Evolutionary conservation across 2,329 filamentous ascomycete genomes (phyloP), one percentile per base, ranked within the genome.

Genomic region (Coleophoma cylindrospora): DNA sequence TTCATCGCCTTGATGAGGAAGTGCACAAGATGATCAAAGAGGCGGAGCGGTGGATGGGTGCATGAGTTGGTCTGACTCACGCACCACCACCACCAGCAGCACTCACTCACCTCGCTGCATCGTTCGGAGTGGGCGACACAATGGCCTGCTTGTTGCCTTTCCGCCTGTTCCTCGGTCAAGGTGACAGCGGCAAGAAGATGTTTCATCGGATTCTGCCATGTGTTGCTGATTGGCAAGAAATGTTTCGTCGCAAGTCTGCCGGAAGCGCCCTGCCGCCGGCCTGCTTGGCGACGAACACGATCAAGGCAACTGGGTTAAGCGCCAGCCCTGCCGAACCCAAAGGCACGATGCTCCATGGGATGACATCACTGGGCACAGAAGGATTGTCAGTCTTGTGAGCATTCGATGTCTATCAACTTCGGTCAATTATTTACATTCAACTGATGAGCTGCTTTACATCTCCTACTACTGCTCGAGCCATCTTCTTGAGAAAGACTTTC

Each of bases 401-500:
- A 41, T 41, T 17, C 14, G 22, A 19, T 12, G 38, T 41, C 38
- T 19, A 41, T 41, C 15, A 19, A 15, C 12, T 41, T 19, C 13
- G 6, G 27, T 27, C 7, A 27, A 8, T 27, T 27, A 27, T 27
- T 27, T 27, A 27, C 27, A 27, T 8, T n/a, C 45, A 33, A 34
- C 22, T 50, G 27, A 65, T 52, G 19, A 64, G 52, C 27, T 38
- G 47, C 64, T 76, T 83, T 38, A 81, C 78, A 74, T 89, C 86
- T 48, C 79, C 79, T 22, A 97, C 91, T 0, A 84, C 89, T 38
- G 84, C 80, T 61, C 91, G 79, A 2, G 89, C 88, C 69, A 92
- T 85, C 71, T 87, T 90, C 77, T 99, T 99, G 66, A 99, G 69
- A 60, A 94, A 73, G 6, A 78, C 80, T 70, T 90, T 87, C 73